Conservation (phyloP, 2,329 filamentous ascomycete species). For the Scedosporium minutisporum region DNA sequence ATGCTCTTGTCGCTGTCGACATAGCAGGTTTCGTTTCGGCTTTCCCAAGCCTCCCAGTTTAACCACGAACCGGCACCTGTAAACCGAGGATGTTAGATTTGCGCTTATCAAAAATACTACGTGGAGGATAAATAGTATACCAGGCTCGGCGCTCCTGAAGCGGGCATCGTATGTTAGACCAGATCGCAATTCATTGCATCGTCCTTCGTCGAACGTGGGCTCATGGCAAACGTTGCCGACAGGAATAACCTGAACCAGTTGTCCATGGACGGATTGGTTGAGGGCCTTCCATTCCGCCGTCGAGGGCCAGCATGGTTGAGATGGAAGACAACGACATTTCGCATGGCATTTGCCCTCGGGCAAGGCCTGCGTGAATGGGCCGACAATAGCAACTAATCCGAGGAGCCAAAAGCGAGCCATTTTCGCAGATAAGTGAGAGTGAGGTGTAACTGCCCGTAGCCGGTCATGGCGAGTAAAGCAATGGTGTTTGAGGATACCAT, state of each 20-base stretch:
- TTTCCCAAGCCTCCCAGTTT: constrained; percentile 29
- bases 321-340: constrained; percentile 36
- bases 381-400: not conserved
- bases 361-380: not conserved
- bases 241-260: constrained; percentile 41
- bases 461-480: too few relatives aligned
- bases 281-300: constrained; percentile 34
- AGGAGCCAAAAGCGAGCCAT: not conserved
- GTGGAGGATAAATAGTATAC: not conserved
- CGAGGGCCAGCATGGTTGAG: constrained; percentile 44
- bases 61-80: constrained; percentile 22
- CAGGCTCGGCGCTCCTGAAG: not conserved
- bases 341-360: not conserved
- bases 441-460: too few relatives aligned
- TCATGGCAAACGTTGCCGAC: constrained; percentile 43
- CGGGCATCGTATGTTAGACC: not conserved
- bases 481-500: too few relatives aligned
- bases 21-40: constrained; percentile 24
- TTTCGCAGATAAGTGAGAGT: not conserved
- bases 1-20: constrained; percentile 16
- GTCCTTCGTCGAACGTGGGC: constrained; percentile 30
- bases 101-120: not conserved
- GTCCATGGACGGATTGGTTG: constrained; percentile 40
- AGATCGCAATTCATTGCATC: constrained; percentile 25
- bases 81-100: not conserved